phyloP scores from a whole-genome alignment of 345 rosid species.

The Clarkia xantiana region DNA sequence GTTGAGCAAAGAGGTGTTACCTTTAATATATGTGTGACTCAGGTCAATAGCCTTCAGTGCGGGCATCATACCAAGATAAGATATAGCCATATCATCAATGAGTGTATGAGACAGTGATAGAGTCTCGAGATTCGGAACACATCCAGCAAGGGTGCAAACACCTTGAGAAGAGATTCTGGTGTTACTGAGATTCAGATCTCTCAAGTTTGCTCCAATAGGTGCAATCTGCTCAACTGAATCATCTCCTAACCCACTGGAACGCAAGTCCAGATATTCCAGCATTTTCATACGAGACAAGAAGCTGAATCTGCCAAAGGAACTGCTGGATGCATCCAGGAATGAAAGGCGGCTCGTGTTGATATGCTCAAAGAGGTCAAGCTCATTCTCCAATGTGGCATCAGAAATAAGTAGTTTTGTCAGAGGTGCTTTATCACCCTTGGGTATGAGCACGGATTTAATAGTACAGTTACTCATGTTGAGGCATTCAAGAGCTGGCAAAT shows the following conservation, averaged over 20 bases:
- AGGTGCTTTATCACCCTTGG: conserved; percentile 26
- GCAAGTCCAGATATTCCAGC: conserved; percentile 65
- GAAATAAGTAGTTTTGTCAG: conserved; percentile 42
- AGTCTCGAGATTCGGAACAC: conserved; percentile 51
- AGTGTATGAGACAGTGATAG: conserved; percentile 43
- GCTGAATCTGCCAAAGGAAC: conserved; percentile 38
- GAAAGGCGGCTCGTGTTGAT: conserved; percentile 31
- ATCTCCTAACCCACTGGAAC: conserved; percentile 48
- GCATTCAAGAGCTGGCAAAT: conserved; percentile 46
- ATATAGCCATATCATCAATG: conserved; percentile 46
- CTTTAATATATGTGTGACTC: conserved; percentile 57
- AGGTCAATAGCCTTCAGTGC: conserved; percentile 50
- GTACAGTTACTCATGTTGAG: conserved; percentile 71
- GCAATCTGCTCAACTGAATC: conserved; percentile 44
- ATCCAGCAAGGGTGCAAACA: conserved; percentile 39
- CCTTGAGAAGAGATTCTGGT: conserved; percentile 65
- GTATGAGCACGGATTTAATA: conserved; percentile 32
- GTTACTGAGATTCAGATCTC: conserved; percentile 42
- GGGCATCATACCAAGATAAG: conserved; percentile 45
- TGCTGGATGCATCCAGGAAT: conserved; percentile 50
- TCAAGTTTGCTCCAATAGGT: conserved; percentile 44
- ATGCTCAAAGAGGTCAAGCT: conserved; percentile 35
- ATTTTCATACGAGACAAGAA: conserved; percentile 40
- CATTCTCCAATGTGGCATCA: conserved; percentile 51
- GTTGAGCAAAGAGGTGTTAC: conserved; percentile 19